Percentiles rank a stretch among this genome's conserved stretches.
Evolutionary conservation across 2,329 filamentous ascomycete species (phyloP).

Genomic region (Colletotrichum sp.): DNA sequence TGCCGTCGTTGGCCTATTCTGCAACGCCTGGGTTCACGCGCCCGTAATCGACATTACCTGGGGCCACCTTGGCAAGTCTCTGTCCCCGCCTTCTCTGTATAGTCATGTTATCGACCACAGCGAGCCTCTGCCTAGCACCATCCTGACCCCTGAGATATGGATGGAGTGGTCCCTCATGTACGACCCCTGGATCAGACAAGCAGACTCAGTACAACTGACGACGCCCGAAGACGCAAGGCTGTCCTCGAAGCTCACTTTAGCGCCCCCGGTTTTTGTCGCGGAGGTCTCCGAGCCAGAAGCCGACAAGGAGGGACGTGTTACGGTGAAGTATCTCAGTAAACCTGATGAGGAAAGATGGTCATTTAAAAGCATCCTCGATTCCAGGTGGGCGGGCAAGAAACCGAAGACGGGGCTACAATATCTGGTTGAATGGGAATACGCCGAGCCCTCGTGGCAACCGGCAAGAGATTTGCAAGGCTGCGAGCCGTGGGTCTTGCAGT

Average conservation of each 20-base stretch:
- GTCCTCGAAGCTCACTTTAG: not conserved
- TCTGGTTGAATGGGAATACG: conserved; percentile 15
- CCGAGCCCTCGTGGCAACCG: conserved; percentile 14
- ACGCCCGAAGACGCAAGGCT: not conserved
- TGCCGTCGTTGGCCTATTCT: conserved; percentile 7
- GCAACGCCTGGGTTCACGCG: conserved; percentile 10
- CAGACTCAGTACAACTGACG: not conserved
- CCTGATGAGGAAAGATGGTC: conserved; percentile 13
- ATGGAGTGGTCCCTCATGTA: conserved; percentile 13
- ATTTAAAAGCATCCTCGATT: conserved; percentile 7
- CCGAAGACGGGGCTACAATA: conserved; percentile 3
- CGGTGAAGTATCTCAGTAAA: not conserved
- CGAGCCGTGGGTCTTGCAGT: conserved; percentile 9
- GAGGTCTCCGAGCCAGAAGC: conserved; percentile 7
- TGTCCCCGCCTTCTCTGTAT: not conserved
- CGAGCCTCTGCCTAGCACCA: not conserved
- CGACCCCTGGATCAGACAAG: conserved; percentile 10
- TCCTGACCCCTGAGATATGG: conserved; percentile 9
- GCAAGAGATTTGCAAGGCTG: conserved; percentile 10
- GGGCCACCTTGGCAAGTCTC: not conserved
- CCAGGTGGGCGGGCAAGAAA: not conserved
- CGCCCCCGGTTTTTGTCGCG: not conserved
- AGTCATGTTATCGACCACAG: not conserved
- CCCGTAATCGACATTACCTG: conserved; percentile 1
- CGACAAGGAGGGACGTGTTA: conserved; percentile 3